Base-by-base conservation (phyloP, 352 stramenopile species). In the Phytophthora pseudosyringae region DNA sequence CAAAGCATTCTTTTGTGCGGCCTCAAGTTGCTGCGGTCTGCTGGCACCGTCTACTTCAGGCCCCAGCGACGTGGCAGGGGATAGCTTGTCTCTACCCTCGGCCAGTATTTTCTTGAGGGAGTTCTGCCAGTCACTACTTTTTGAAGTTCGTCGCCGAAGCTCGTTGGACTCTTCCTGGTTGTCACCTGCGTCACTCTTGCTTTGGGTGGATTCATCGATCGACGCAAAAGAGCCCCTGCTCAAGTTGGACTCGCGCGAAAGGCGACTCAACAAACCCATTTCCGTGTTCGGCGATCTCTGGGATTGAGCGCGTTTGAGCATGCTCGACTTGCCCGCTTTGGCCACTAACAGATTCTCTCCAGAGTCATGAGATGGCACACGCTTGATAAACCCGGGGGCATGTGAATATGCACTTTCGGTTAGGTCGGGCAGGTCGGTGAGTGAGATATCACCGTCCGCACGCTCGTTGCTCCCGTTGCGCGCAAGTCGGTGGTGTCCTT, bases 61-160 rank as follows among this genome's bases (percentile, higher is more conserved):
- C 1, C 40, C 29, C 1, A 50, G 3, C n/a, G 56, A 50, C 7
- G 25, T 29, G 5, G 55, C 13, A 18, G 36, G 11, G 1, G 65
- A 61, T 1, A 28, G 3, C 47, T 68, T 56, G 6, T 70, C 52
- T 33, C 80, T 73, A 0, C 80, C 80, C 41, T 78, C 70, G 0
- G 76, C 80, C 0, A 90, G 69, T 28, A 88, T 69, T 44, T 83
- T 76, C 58, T 88, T 90, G 2, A 92, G 59, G 0, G 78, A 88
- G 7, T 51, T 62, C 28, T 90, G 83, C 81, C 81, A 92, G 15
- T 81, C 64, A 6, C n/a, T 59, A 31, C n/a, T 48, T 26, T 60
- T 76, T 44, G 48, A 56, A 38, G 38, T 10, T 56, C n/a, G 50
- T 28, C 36, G 49, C 46, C 12, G 41, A 39, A 51, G 29, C 11